Percentiles rank a stretch among this genome's conserved stretches.
Conservation (phyloP, 2,329 filamentous ascomycete species). For the Amesomyces nigricolor region DNA sequence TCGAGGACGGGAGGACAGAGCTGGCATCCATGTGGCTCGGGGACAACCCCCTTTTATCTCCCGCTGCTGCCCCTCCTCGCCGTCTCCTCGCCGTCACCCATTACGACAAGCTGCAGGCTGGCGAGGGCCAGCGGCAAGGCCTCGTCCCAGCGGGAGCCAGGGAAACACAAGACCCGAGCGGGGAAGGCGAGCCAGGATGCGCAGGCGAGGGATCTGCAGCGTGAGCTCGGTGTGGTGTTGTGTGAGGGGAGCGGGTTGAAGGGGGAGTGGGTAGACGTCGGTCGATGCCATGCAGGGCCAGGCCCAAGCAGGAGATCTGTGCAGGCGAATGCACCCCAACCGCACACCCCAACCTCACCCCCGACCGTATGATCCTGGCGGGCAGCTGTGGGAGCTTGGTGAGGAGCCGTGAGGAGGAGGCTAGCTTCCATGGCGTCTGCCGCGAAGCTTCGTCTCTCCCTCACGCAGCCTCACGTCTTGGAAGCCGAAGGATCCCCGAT, state of each 20-base stretch:
- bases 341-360: background rate
- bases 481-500: background rate
- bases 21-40: background rate
- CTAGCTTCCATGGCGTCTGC: background rate
- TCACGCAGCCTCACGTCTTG: background rate
- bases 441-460: no score
- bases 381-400: background rate
- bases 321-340: background rate
- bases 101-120: slow-evolving; percentile 2
- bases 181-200: background rate
- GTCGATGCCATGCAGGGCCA: background rate
- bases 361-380: slow-evolving; percentile 7
- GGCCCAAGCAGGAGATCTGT: background rate
- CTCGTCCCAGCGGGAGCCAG: background rate
- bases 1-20: background rate
- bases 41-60: background rate
- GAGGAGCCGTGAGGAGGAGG: background rate
- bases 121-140: background rate
- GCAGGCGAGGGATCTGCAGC: background rate
- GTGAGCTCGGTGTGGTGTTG: no score
- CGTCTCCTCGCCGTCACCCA: background rate
- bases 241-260: no score
- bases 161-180: slow-evolving; percentile 7
- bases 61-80: background rate
- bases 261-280: background rate